These are phyloP conservation scores for Vitis hybrid DNA, from an alignment of 177 flowering plant genomes.

Conservation along the genomic window DNA sequence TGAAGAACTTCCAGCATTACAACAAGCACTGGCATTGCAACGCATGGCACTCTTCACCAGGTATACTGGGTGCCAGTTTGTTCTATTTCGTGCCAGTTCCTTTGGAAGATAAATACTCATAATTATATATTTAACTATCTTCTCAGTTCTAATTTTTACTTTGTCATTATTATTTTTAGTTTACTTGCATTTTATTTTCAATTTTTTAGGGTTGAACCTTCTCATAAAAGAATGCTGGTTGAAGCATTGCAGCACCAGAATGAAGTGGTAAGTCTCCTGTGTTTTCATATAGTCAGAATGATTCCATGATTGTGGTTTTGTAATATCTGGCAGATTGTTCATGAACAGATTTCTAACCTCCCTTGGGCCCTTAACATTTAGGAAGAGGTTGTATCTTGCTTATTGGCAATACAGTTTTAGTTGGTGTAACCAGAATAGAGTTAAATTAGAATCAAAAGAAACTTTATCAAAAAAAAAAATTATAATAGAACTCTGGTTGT, in stretches of 20 bases:
- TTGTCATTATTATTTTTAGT: background rate
- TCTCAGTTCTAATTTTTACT: background rate
- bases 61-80: conserved; percentile 28
- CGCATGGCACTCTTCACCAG: conserved; percentile 90
- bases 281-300: background rate
- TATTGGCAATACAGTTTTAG: too few relatives aligned
- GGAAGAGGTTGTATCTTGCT: too few relatives aligned
- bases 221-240: conserved; percentile 95
- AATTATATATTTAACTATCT: background rate
- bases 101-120: background rate
- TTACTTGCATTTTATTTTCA: conserved; percentile 1
- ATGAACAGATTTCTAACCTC: too few relatives aligned
- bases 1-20: conserved; percentile 90
- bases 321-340: too few relatives aligned
- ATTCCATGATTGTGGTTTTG: background rate
- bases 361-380: too few relatives aligned
- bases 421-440: too few relatives aligned
- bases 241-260: conserved; percentile 93
- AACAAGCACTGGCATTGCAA: conserved; percentile 76
- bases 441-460: too few relatives aligned
- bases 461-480: too few relatives aligned
- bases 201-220: conserved; percentile 86
- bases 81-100: background rate
- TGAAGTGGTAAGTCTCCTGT: conserved; percentile 74
- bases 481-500: too few relatives aligned